These are phyloP conservation scores for Lactifluus piperatus DNA, from an alignment of 768 basidiomycete species.

Conservation along the genomic window DNA sequence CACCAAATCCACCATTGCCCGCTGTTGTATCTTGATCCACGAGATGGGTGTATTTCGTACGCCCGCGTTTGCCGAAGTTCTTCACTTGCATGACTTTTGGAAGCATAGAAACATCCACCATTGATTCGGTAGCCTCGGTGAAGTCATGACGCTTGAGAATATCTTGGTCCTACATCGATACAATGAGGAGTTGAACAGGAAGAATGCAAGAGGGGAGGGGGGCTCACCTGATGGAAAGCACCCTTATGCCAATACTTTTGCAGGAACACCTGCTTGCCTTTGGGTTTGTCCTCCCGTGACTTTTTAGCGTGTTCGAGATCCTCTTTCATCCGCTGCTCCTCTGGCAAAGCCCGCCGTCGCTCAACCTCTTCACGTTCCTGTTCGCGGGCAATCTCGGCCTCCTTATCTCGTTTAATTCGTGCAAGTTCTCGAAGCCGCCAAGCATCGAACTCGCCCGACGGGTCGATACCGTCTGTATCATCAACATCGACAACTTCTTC, in stretches of 20 bases:
- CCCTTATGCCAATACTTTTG: slow-evolving; percentile 99
- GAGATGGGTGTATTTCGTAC: slow-evolving; percentile 94
- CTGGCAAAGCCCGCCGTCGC: slow-evolving; percentile 82
- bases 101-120: slow-evolving; percentile 77
- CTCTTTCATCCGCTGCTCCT: slow-evolving; percentile 86
- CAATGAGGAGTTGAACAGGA: not conserved
- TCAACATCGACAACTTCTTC: slow-evolving; percentile 81
- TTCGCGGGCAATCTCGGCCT: slow-evolving; percentile 73
- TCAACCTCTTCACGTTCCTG: slow-evolving; percentile 89
- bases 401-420: slow-evolving; percentile 92
- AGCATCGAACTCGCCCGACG: slow-evolving; percentile 84
- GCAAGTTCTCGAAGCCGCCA: slow-evolving; percentile 92
- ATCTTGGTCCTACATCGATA: slow-evolving; percentile 63
- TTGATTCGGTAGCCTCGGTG: slow-evolving; percentile 83
- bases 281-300: slow-evolving; percentile 77
- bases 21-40: slow-evolving; percentile 88
- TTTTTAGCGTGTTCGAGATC: slow-evolving; percentile 83
- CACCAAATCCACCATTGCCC: slow-evolving; percentile 56
- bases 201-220: not conserved
- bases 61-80: slow-evolving; percentile 87
- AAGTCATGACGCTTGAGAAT: slow-evolving; percentile 77
- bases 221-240: slow-evolving; percentile 87
- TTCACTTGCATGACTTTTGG: slow-evolving; percentile 97
- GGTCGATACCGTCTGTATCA: slow-evolving; percentile 91
- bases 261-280: slow-evolving; percentile 85